Percentiles rank a stretch among this genome's conserved stretches.
Evolutionary conservation across 108 stramenopile genomes (phyloP).

Genomic region (Cyclotella atomus): DNA sequence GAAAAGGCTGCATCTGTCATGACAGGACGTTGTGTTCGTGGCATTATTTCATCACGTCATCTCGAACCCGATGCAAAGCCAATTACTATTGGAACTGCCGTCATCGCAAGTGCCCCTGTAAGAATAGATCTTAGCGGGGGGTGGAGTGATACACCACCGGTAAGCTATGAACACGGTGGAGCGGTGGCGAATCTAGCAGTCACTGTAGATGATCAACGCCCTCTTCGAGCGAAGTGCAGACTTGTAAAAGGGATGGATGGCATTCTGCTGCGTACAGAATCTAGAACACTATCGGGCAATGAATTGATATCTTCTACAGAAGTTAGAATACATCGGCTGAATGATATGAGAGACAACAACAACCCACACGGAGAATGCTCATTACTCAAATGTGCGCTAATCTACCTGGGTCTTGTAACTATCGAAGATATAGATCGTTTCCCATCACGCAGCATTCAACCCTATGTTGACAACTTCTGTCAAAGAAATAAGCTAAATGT

Average conservation of each 20-base stretch:
- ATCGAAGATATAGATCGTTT: conserved; percentile 34
- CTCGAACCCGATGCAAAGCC: conserved; percentile 7
- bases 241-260: conserved; percentile 44
- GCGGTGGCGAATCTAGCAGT: conserved; percentile 78
- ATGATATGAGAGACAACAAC: conserved; percentile 53
- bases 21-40: conserved; percentile 56
- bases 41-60: not conserved
- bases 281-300: conserved; percentile 43
- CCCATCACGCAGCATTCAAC: conserved; percentile 44
- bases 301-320: conserved; percentile 33
- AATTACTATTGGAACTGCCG: conserved; percentile 42
- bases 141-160: conserved; percentile 91
- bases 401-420: conserved; percentile 60
- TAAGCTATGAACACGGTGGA: conserved; percentile 80
- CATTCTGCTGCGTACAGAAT: conserved; percentile 62
- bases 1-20: conserved; percentile 48
- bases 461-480: conserved; percentile 62
- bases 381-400: conserved; percentile 71
- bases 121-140: conserved; percentile 87
- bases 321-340: conserved; percentile 26
- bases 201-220: conserved; percentile 56
- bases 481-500: conserved; percentile 18
- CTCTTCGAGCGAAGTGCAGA: conserved; percentile 72
- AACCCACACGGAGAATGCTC: conserved; percentile 70
- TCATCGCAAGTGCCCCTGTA: conserved; percentile 69